Conservation (phyloP, 768 basidiomycete species). For the Nidula microcarpa region DNA sequence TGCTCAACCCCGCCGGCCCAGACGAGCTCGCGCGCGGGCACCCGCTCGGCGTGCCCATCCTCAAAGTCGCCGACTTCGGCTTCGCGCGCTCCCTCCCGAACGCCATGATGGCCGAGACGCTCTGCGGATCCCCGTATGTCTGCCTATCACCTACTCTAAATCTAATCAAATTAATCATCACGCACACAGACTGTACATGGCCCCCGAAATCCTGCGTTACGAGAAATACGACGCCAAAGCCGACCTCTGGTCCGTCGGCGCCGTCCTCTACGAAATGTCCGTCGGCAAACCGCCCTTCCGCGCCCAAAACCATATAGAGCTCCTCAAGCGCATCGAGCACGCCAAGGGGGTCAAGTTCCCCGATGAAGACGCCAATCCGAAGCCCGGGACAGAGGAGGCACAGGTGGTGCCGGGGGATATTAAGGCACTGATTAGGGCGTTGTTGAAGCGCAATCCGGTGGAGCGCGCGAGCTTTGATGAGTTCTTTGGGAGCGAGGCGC, state of each 20-base stretch:
- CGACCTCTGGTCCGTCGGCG: conserved; percentile 97
- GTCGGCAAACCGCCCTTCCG: conserved; percentile 94
- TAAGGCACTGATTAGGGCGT: conserved; percentile 80
- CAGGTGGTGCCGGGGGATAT: conserved; percentile 61
- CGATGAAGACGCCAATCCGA: conserved; percentile 65
- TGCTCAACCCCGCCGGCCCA: conserved; percentile 78
- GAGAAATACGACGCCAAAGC: conserved; percentile 98
- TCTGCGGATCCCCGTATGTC: conserved; percentile 94
- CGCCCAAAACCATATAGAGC: conserved; percentile 93
- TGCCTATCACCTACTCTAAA: background rate
- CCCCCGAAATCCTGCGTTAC: conserved; percentile 94
- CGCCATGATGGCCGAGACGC: conserved; percentile 93
- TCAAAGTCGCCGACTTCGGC: conserved; percentile 98
- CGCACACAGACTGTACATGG: conserved; percentile 84
- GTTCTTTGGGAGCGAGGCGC: conserved; percentile 81
- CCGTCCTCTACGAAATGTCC: conserved; percentile 93
- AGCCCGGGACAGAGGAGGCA: conserved; percentile 46
- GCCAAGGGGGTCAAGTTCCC: conserved; percentile 94
- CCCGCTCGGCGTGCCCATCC: conserved; percentile 87
- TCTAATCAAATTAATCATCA: conserved; percentile 1
- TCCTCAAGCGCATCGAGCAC: conserved; percentile 88
- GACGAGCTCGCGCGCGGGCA: conserved; percentile 85
- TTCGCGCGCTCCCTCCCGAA: conserved; percentile 92
- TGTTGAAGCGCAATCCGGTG: conserved; percentile 79
- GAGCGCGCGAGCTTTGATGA: conserved; percentile 89